Percentiles rank a stretch among this genome's conserved stretches.
phyloP scores from a whole-genome alignment of 108 stramenopile genomes.

The Parmales sp. region DNA sequence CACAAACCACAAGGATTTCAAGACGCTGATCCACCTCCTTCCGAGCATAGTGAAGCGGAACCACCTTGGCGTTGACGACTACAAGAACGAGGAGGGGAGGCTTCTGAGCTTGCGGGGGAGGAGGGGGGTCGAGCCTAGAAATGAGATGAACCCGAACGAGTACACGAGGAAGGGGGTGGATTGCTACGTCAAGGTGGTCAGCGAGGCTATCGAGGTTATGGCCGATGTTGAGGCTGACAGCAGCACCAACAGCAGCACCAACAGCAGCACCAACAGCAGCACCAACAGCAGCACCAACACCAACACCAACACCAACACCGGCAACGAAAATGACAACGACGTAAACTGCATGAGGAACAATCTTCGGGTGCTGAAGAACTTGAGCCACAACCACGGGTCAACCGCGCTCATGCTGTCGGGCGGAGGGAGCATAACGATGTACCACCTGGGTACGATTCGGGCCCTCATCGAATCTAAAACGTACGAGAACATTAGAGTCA shows the following conservation, averaged over 20 bases:
- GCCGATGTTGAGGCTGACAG: neutral
- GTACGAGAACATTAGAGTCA: slow-evolving; percentile 69
- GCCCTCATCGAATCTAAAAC: slow-evolving; percentile 62
- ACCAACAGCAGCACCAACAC: slow-evolving; percentile 23
- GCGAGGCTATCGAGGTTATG: neutral
- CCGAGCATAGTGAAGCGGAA: slow-evolving; percentile 76
- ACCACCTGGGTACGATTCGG: slow-evolving; percentile 77
- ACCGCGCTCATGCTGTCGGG: slow-evolving; percentile 82
- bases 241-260: slow-evolving; percentile 35
- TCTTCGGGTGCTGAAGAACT: slow-evolving; percentile 57
- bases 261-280: slow-evolving; percentile 53
- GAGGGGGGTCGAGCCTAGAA: too few relatives aligned
- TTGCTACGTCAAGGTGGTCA: neutral
- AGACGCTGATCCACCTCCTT: slow-evolving; percentile 54
- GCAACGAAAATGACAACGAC: slow-evolving; percentile 69
- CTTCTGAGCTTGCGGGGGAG: neutral
- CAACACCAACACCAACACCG: slow-evolving; percentile 50
- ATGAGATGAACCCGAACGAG: too few relatives aligned
- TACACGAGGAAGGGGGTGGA: slow-evolving; percentile 12
- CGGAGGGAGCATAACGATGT: slow-evolving; percentile 85
- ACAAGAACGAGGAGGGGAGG: slow-evolving; percentile 47
- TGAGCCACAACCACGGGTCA: slow-evolving; percentile 77
- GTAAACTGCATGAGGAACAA: slow-evolving; percentile 60
- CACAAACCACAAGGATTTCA: slow-evolving; percentile 23
- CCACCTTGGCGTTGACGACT: slow-evolving; percentile 72